Evolutionary conservation across 1,284 basidiomycete species (phyloP), one percentile per base, ranked within the genome.

Genomic region (Rugosomyces carneus): DNA sequence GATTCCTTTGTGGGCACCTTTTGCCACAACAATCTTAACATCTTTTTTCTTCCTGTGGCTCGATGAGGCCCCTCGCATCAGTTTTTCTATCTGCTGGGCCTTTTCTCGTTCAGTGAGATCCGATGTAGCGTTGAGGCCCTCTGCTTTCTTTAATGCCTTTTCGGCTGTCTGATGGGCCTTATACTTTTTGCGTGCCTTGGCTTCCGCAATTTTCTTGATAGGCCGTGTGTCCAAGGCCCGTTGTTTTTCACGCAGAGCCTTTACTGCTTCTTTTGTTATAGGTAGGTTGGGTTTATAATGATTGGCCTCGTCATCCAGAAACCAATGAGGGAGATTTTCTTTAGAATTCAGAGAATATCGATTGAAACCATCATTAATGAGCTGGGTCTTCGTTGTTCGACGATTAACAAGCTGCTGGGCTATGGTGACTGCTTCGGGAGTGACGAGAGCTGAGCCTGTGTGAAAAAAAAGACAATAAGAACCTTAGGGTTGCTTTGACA

Each of bases 181-280:
- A 64, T 90, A 71, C 73, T 99, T 99, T 72, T 99, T 99, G 51
- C 96, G 79, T 29, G 92, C 93, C 68, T 99, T 99, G 36, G 96
- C 96, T 70, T 99, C 96, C 15, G 95, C 96, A 9, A 99, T 78
- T 75, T 99, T 99, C 73, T 98, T 99, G 71, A 99, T 99, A 13
- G 96, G 96, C 10, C 96, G 81, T 1, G 95, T 94, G 62, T 99
- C 93, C 38, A 99, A 74, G 4, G 93, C 92, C 19, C 94, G 85
- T 69, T 96, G 91, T 61, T 88, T 91, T 13, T 89, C 92, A 27
- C 90, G 83, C 29, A 99, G 75, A 2, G 84, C 86, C 44, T 77
- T 76, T 46, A 99, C 74, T 4, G 96, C 96, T 65, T 99, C 96
- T 67, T 97, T 99, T 1, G 95, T 98, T 52, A 99, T 79, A 11